phyloP scores from a whole-genome alignment of 2,329 filamentous ascomycete genomes.

The Colletotrichum limetticola region DNA sequence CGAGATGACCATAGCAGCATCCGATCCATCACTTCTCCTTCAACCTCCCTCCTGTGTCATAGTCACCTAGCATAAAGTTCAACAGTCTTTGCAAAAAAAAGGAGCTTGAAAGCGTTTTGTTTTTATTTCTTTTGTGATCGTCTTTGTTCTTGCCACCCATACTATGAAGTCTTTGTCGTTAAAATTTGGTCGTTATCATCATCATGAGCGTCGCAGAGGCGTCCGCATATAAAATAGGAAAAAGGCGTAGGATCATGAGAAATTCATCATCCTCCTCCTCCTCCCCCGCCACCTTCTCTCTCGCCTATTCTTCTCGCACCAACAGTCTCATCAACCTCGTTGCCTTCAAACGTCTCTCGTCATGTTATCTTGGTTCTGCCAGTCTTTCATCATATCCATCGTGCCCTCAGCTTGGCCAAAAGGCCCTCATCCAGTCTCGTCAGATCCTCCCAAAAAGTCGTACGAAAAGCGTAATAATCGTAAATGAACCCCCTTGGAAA shows the following conservation, averaged over 20 bases:
- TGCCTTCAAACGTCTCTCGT: background rate
- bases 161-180: conserved; percentile 18
- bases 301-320: background rate
- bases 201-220: conserved; percentile 14
- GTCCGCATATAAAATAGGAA: background rate
- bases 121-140: background rate
- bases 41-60: background rate
- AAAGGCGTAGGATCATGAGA: background rate
- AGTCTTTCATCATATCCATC: background rate
- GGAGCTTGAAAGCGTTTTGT: conserved; percentile 1
- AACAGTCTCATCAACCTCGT: background rate
- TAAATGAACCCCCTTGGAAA: background rate
- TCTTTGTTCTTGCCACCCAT: conserved; percentile 7
- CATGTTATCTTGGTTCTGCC: background rate
- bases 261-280: background rate
- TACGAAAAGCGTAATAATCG: background rate
- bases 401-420: background rate
- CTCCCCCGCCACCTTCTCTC: no score
- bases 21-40: no score
- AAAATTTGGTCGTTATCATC: conserved; percentile 24
- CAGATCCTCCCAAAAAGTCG: background rate
- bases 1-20: no score
- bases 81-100: background rate
- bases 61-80: background rate
- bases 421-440: background rate